A percentile compares a stretch with the other conserved stretches of the same genome.
Conservation (phyloP, 768 basidiomycete genomes). For the Phlebiopsis flavidoalba region DNA sequence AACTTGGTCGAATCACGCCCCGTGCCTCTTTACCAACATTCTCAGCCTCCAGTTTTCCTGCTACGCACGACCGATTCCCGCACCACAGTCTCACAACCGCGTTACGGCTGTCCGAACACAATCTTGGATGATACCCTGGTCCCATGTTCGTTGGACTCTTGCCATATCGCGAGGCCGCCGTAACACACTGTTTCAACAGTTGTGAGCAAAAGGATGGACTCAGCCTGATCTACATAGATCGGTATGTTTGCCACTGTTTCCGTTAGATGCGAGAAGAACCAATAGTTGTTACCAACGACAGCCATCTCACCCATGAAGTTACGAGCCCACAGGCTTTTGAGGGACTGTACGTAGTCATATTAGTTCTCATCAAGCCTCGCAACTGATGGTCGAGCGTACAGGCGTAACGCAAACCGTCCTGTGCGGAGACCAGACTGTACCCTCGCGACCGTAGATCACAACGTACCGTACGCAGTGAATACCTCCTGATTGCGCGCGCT, state of each 20-base stretch:
- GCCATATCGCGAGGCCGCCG: background rate
- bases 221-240: constrained; percentile 70
- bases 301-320: constrained; percentile 60
- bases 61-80: constrained; percentile 42
- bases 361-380: background rate
- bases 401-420: constrained; percentile 44
- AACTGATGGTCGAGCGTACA: constrained; percentile 10
- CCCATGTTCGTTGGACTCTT: constrained; percentile 60
- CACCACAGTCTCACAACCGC: constrained; percentile 53
- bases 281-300: constrained; percentile 12
- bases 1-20: constrained; percentile 5
- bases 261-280: background rate
- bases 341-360: constrained; percentile 35
- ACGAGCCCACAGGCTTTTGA: constrained; percentile 62
- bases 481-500: background rate
- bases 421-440: constrained; percentile 65
- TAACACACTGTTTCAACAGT: constrained; percentile 30
- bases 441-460: constrained; percentile 58
- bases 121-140: constrained; percentile 97
- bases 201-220: constrained; percentile 71
- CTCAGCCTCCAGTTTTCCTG: background rate
- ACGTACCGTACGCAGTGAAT: constrained; percentile 40
- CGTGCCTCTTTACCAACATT: constrained; percentile 5
- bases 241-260: constrained; percentile 23
- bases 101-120: constrained; percentile 96